Base-by-base conservation (phyloP, 2,329 filamentous ascomycete species). In the Ophiostoma angusticollis region DNA sequence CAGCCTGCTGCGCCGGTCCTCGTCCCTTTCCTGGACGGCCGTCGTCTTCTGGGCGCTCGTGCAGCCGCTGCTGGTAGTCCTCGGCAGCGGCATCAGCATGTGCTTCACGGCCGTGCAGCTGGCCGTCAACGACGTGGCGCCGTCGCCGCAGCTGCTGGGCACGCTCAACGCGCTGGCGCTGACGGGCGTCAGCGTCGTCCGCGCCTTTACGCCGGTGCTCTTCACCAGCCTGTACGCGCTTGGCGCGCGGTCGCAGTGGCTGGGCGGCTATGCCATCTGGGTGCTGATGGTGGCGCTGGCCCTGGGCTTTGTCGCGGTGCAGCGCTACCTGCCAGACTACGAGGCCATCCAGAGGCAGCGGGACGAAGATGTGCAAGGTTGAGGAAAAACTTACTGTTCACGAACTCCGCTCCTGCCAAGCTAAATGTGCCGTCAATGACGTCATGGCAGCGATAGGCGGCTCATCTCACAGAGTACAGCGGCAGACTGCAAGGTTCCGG, bases 101-200 rank as follows among this genome's bases (percentile, higher is more conserved):
- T 64, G 68, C 2, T 82, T 80, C 52, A 86, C 80, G 0, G 76
- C 67, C 2, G 68, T 78, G 1, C 81, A 87, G 61, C 72, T 89
- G 8, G 74, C 75, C 0, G 52, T 89, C 23, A 89, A 89, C 55
- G 80, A 87, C 42, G 72, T 81, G 2, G 68, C 77, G 0, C 84
- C 84, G 0, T 73, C 67, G 9, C 68, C 73, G 1, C 62, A 65
- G 30, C 70, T 74, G 0, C 61, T 89, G 9, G 82, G 78, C 0
- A 84, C 74, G 0, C 60, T 91, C 21, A 89, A 89, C 49, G 78
- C 78, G 0, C 49, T 84, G 1, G 70, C 73, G 0, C 60, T 89
- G 41, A 79, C 80, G 0, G 50, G 74, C 1, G 58, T 64, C 0
- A 77, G 74, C 45, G 77, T 62, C 0, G 60, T 84, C 22, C 65